Base-by-base conservation (phyloP, 176 grass and related monocot genomes). In the Alloteropsis semialata region DNA sequence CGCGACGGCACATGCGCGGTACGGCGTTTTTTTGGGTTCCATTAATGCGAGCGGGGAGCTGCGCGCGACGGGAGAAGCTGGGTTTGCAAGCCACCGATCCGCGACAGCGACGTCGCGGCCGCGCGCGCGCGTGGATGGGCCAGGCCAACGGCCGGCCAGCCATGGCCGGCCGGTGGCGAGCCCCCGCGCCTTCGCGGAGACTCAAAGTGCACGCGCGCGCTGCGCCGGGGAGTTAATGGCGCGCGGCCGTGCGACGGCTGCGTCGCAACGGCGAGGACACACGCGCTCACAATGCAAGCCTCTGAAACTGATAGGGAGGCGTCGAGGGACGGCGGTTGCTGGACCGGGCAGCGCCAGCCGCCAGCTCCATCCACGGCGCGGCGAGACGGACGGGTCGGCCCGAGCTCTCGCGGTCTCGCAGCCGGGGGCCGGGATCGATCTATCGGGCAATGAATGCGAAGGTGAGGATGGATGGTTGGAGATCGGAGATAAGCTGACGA, bases 181-280 rank as follows among this genome's bases (percentile, higher is more conserved):
- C 56, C 8, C 25, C 27, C 28, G 28, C 44, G 56, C 44, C 84
- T 86, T 86, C 34, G 19, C 25, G 84, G 39, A 53, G 66, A 86
- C 84, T 86, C 56, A 86, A 86, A 80, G 76, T 42, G 81, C 58
- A 34, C 32, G 69, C 59, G 27, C 54, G 29, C 8, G 60, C 49
- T 48, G 50, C 5, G 50, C 1, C 6, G 17, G 41, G 6, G 45
- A 3, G 41, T 83, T 84, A 76, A 84, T 67, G 2, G 82, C 84
- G 44, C 13, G 45, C 46, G 58, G 58, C 27, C 57, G 77, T 80
- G 48, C 66, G 84, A 86, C 84, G 58, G 77, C 76, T n/a, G 69
- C 69, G 36, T 81, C 58, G 68, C 84, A 86, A 80, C 76, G 45
- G 72, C 49, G 50, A 25, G 21, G 8, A 3, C 6, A 2, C 51